Evolutionary conservation across 805 yeast genomes (phyloP), one percentile per base, ranked within the genome.

Genomic region (Yamadazyma sp.): DNA sequence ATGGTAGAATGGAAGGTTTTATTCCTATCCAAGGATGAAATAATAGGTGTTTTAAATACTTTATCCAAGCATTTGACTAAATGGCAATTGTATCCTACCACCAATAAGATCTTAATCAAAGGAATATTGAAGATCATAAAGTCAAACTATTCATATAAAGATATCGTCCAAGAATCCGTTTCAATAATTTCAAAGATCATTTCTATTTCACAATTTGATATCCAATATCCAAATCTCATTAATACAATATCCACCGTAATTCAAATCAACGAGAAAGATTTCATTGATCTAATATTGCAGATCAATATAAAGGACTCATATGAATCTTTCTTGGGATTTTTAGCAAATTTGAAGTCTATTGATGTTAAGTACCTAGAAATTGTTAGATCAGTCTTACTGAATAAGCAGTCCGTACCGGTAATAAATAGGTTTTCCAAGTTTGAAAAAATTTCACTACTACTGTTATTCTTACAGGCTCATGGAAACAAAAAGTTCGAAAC

Each of bases 391-490:
- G 26, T 21, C 5, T 12, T 30, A 5, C 21, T 26, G 7, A 21
- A 30, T 13, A 7, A 16, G n/a, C 13, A 30, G 10, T 5, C 12
- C 26, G 15, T 21, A 5, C 7, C 5, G 12, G 4, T 5, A 12
- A 21, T 30, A 7, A n/a, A 7, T n/a, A 14, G 7, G 4, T 13
- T 30, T 4, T 4, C 7, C 4, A 21, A 13, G 8, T 7, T 30
- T 10, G 31, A 25, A 10, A 35, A 30, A 13, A 12, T 35, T 4
- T 17, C 5, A 4, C 6, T 36, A 4, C 20, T 31, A 3, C 38
- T 45, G 13, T 52, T 50, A 28, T 40, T 39, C 30, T 34, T 55
- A n/a, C 18, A 16, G 3, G 38, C 53, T 4, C 51, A 45, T 24
- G 52, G 48, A 4, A 27, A 40, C 14, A n/a, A 20, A 3, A 34